phyloP scores from a whole-genome alignment of 352 stramenopile species.

The Globisporangium alternatum region DNA sequence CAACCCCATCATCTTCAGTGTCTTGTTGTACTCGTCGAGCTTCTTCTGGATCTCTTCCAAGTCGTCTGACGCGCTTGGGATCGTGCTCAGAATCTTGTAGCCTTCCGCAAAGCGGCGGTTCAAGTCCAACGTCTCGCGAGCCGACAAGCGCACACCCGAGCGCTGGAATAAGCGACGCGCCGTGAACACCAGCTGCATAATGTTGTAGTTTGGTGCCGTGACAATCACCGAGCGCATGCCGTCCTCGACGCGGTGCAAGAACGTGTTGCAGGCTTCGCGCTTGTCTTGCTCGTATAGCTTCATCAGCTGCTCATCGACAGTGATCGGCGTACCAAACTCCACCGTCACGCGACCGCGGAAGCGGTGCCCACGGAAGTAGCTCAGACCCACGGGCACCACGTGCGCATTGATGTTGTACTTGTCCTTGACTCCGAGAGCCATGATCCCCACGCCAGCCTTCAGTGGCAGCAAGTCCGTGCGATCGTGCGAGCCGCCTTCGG shows the following conservation, averaged over 20 bases:
- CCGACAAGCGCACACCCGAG: slow-evolving; percentile 76
- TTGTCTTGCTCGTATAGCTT: slow-evolving; percentile 89
- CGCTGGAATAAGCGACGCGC: slow-evolving; percentile 94
- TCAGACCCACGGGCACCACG: slow-evolving; percentile 97
- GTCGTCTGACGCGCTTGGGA: slow-evolving; percentile 61
- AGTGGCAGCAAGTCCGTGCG: slow-evolving; percentile 96
- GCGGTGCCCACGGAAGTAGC: slow-evolving; percentile 96
- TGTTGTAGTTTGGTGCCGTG: slow-evolving; percentile 96
- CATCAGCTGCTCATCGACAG: slow-evolving; percentile 79
- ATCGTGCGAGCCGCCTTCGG: slow-evolving; percentile 97
- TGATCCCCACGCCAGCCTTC: slow-evolving; percentile 97
- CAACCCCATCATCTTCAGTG: slow-evolving; percentile 83
- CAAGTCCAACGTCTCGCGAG: slow-evolving; percentile 91
- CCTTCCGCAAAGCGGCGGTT: slow-evolving; percentile 90
- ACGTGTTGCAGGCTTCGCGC: slow-evolving; percentile 74
- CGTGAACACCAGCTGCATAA: slow-evolving; percentile 94
- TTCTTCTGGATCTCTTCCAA: slow-evolving; percentile 61
- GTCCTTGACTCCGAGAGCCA: slow-evolving; percentile 96
- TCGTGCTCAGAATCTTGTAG: slow-evolving; percentile 79
- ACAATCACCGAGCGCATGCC: slow-evolving; percentile 94
- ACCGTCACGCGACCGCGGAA: slow-evolving; percentile 96
- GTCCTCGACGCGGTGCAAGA: slow-evolving; percentile 81
- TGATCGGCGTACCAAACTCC: slow-evolving; percentile 94
- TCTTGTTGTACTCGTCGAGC: slow-evolving; percentile 85
- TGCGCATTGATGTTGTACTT: slow-evolving; percentile 95